Evolutionary conservation across 805 yeast genomes (phyloP), one percentile per base, ranked within the genome.

Genomic region (Clavispora santaluciae): DNA sequence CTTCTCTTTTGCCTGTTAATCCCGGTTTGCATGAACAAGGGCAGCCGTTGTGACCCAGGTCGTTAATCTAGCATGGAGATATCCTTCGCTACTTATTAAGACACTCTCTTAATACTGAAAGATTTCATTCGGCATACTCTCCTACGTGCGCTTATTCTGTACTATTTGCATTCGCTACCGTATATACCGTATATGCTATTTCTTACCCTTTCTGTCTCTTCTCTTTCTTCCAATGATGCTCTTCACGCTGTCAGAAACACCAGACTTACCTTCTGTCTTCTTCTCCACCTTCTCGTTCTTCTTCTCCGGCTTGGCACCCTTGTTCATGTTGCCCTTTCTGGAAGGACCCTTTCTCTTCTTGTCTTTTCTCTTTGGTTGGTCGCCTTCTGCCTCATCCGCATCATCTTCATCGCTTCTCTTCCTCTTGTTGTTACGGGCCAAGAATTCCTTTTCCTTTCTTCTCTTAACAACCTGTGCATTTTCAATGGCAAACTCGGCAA

Each of bases 401-500:
- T 28, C 42, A 4, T 50, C 57, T 13, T 42, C 51, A 6, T 49
- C 53, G 23, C 51, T 51, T 49, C 68, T 50, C 40, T 44, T 53
- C 38, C 62, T 56, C 50, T 63, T 60, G 26, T 41, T 40, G 31
- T 48, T 48, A 13, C 68, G 59, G 13, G 76, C 66, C 36, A 61
- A 63, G 54, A 61, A 60, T 25, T 76, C 74, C 54, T 73, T 80
- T 38, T 89, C 96, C 46, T 78, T 76, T 70, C 97, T 83, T 66
- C 97, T 83, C 66, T 86, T 86, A 31, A 93, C 83, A 42, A 93
- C 96, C 57, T 86, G 85, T 22, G 97, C 95, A 60, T 93, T 89
- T 60, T 93, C 99, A 54, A 93, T 75, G 5, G 99, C 97, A 70
- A 93, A 93, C 61, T 93, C 99, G 23, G 80, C 98, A 55, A 91